Conservation (phyloP, 225 moss, liverwort and hornwort genomes). For the Marchantia paleacea region DNA sequence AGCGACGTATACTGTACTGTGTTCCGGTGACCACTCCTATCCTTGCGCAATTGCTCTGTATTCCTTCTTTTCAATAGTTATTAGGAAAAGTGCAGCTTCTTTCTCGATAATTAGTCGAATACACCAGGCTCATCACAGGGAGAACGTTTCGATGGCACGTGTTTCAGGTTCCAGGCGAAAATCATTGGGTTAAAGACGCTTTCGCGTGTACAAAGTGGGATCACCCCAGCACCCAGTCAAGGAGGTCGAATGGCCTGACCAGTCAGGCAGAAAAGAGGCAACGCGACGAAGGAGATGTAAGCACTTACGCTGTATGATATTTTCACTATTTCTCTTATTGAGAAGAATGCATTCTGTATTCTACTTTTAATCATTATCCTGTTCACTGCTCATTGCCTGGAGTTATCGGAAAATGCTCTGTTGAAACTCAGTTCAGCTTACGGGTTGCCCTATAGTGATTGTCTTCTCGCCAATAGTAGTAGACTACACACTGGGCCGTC, state of each 20-base stretch:
- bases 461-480: too few relatives aligned
- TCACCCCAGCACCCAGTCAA: neutral
- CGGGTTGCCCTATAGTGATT: too few relatives aligned
- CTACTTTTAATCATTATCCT: too few relatives aligned
- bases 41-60: neutral
- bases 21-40: conserved; percentile 61
- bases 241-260: neutral
- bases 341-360: too few relatives aligned
- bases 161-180: conserved; percentile 85
- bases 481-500: too few relatives aligned
- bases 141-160: neutral
- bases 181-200: conserved; percentile 75
- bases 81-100: neutral
- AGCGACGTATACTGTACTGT: conserved; percentile 78
- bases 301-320: neutral
- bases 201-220: conserved; percentile 22
- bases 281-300: conserved; percentile 30
- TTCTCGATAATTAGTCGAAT: neutral
- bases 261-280: conserved; percentile 37
- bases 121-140: neutral
- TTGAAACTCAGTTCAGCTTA: too few relatives aligned
- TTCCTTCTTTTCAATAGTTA: neutral
- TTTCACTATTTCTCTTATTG: neutral
- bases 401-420: too few relatives aligned
- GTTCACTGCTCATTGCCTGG: too few relatives aligned